These are phyloP conservation scores for Hygrocybe punicea DNA, from an alignment of 768 basidiomycete species.

Conservation along the genomic window DNA sequence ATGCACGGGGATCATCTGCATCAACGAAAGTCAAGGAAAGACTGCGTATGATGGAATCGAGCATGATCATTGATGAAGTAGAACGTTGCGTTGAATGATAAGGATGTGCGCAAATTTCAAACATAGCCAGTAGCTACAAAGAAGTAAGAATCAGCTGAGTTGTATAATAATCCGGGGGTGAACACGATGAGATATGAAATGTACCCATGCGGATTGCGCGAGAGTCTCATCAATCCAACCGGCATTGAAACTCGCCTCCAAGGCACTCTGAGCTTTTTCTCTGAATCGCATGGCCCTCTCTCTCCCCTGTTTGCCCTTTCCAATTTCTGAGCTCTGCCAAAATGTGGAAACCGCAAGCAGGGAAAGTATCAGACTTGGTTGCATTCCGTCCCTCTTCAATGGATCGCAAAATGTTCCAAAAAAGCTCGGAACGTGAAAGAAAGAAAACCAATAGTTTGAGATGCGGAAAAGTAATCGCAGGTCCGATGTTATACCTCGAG, in stretches of 20 bases:
- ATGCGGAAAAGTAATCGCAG: slow-evolving; percentile 61
- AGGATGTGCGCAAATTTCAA: slow-evolving; percentile 71
- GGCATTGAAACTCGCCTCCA: slow-evolving; percentile 68
- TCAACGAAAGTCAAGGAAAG: slow-evolving; percentile 61
- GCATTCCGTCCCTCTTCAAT: slow-evolving; percentile 50
- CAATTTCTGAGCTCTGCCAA: slow-evolving; percentile 66
- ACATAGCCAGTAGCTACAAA: slow-evolving; percentile 60
- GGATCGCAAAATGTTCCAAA: slow-evolving; percentile 58
- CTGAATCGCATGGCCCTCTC: slow-evolving; percentile 56
- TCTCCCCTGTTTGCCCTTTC: slow-evolving; percentile 48
- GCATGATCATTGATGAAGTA: slow-evolving; percentile 53
- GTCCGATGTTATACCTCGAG: slow-evolving; percentile 49
- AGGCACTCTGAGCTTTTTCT: slow-evolving; percentile 64
- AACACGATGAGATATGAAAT: slow-evolving; percentile 14
- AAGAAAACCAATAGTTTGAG: slow-evolving; percentile 71
- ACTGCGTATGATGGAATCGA: slow-evolving; percentile 66
- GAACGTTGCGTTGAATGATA: slow-evolving; percentile 51
- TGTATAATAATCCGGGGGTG: background rate
- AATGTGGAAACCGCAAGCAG: slow-evolving; percentile 64
- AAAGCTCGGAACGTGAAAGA: slow-evolving; percentile 69
- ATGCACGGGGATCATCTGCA: slow-evolving; percentile 48
- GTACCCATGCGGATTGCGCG: slow-evolving; percentile 74
- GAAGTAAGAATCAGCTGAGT: background rate
- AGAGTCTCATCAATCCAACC: slow-evolving; percentile 72
- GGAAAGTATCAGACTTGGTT: slow-evolving; percentile 63